Evolutionary conservation across 306 rosid genomes (phyloP), one percentile per base, ranked within the genome.

Genomic region (Vigna angularis): DNA sequence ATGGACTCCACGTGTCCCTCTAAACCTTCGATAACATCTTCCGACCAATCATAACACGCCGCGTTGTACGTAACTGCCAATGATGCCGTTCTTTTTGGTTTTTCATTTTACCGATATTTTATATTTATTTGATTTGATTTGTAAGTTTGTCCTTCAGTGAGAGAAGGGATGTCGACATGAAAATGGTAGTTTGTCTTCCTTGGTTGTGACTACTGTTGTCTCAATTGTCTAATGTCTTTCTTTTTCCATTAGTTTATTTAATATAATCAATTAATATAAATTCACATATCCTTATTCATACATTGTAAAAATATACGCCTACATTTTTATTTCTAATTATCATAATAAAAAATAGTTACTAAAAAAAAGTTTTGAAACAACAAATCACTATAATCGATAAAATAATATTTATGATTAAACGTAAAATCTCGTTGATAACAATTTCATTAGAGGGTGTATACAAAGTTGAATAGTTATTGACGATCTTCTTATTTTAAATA

Each of bases 131-230:
- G 7, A 55, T 8, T 75, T 64, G 42, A 63, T 75, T 64, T 49
- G 44, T 16, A 10, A 11, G 10, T 66, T 66, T 77, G 47, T 77
- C 42, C n/a, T 66, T 15, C 1, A 34, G 50, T 28, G 67, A 66
- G 3, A 15, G 50, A 45, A 42, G 6, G 65, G 50, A 49, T 15
- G 42, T 57, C 28, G 32, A 56, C 28, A 34, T 73, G 18, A 65
- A 73, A 71, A 59, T 65, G 16, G 32, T 56, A 61, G 20, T 79
- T 72, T 79, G 83, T 79, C 73, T 72, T 63, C 52, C 56, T 62
- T n/a, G 1, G 49, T 38, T 22, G 8, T 67, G 68, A 28, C 11
- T 40, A 47, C 1, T 45, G 53, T 0, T 28, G 48, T 55, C 15
- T 44, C 3, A 1, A 44, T 10, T 30, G 4, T 24, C 15, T 44